Conservation (phyloP, 1,284 basidiomycete species). For the Testicularia cyperi region DNA sequence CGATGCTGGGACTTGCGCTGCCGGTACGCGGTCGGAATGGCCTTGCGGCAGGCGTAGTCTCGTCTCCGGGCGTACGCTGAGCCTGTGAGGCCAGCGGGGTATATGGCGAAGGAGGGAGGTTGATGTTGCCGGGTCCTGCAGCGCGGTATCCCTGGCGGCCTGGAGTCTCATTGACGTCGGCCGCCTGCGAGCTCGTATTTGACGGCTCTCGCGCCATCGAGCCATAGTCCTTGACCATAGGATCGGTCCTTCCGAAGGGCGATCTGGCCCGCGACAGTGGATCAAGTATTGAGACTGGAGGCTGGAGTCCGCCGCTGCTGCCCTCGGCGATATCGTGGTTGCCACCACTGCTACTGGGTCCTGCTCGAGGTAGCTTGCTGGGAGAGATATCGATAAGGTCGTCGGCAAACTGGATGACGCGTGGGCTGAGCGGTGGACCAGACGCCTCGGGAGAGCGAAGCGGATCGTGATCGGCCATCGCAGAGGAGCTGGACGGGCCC, state of each 20-base stretch:
- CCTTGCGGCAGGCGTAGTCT: background rate
- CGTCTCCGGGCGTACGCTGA: conserved; percentile 3
- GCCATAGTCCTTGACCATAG: conserved; percentile 21
- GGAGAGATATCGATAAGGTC: conserved; percentile 15
- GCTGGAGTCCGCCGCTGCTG: too few species aligned
- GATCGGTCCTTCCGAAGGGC: background rate
- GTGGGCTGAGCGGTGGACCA: conserved; percentile 17
- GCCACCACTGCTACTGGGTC: too few species aligned
- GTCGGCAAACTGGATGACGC: conserved; percentile 29
- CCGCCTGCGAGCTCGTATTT: background rate
- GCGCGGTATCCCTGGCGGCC: conserved; percentile 17
- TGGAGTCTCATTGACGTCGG: background rate
- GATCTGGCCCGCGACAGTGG: conserved; percentile 11
- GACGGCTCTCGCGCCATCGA: conserved; percentile 5
- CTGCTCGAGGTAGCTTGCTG: conserved; percentile 1
- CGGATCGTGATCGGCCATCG: conserved; percentile 13
- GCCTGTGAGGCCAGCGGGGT: too few species aligned
- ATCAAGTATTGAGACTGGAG: conserved; percentile 9
- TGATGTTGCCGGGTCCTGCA: conserved; percentile 24
- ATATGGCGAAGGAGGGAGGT: conserved; percentile 28
- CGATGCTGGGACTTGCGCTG: conserved; percentile 21
- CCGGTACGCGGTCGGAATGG: conserved; percentile 4
- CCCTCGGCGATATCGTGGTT: too few species aligned
- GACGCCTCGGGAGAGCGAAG: conserved; percentile 17
- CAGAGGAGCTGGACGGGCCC: too few species aligned